These are phyloP conservation scores for Yueomyces sp. DNA, from an alignment of 805 yeast genomes.

Conservation along the genomic window DNA sequence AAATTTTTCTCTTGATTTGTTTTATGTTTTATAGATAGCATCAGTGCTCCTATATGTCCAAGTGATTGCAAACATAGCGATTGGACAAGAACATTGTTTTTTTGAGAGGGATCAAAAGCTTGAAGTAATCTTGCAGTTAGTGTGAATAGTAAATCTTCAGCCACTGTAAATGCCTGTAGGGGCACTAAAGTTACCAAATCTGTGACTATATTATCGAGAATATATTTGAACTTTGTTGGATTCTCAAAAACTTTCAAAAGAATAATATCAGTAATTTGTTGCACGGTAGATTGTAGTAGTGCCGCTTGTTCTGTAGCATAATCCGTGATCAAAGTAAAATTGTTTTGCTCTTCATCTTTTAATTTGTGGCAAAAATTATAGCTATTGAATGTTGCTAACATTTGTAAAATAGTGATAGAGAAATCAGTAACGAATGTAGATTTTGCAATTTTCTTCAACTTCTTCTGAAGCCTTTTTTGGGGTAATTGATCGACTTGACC, in stretches of 20 bases:
- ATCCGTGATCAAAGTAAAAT: constrained; percentile 1
- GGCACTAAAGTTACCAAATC: constrained; percentile 41
- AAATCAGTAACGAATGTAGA: constrained; percentile 15
- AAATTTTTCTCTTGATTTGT: constrained; percentile 8
- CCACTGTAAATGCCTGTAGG: constrained; percentile 50
- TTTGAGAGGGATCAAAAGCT: constrained; percentile 21
- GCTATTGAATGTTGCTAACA: constrained; percentile 16
- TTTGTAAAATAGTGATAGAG: constrained; percentile 13
- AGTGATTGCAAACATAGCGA: constrained; percentile 42
- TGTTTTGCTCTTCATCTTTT: background rate
- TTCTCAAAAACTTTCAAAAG: constrained; percentile 13
- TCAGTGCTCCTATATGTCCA: constrained; percentile 45
- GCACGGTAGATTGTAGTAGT: constrained; percentile 5
- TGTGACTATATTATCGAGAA: constrained; percentile 39
- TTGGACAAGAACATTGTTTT: constrained; percentile 30
- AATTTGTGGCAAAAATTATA: constrained; percentile 2
- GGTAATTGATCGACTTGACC: constrained; percentile 38
- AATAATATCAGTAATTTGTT: constrained; percentile 15
- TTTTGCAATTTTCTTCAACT: constrained; percentile 9
- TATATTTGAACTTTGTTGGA: constrained; percentile 22
- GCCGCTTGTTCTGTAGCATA: constrained; percentile 2
- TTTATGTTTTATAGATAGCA: constrained; percentile 22
- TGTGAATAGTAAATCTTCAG: constrained; percentile 36
- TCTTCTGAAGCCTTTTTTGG: constrained; percentile 25
- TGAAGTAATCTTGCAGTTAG: constrained; percentile 31